Conservation (phyloP, 2,329 filamentous ascomycete genomes). For the Bretziella fagacearum region DNA sequence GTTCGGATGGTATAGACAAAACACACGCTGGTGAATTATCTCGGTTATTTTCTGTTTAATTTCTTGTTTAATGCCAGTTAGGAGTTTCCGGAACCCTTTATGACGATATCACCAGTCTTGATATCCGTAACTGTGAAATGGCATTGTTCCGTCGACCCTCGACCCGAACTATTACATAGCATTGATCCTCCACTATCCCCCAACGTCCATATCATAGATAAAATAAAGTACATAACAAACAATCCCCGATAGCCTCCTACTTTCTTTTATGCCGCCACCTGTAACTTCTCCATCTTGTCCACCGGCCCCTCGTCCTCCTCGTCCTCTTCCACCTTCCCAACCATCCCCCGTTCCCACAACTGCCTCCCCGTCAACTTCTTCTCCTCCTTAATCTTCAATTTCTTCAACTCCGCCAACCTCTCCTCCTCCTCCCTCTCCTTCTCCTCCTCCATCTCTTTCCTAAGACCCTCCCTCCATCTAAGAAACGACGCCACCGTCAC, state of each 20-base stretch:
- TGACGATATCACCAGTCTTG: no score
- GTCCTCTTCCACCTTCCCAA: conserved; percentile 46
- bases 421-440: conserved; percentile 55
- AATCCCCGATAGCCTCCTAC: background rate
- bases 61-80: background rate
- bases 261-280: conserved; percentile 36
- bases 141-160: no score
- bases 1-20: background rate
- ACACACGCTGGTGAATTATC: background rate
- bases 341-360: conserved; percentile 62
- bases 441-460: conserved; percentile 63
- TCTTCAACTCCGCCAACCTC: conserved; percentile 65
- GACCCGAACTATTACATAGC: no score
- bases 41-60: conserved; percentile 1
- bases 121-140: no score
- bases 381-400: conserved; percentile 50
- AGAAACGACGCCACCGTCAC: conserved; percentile 79
- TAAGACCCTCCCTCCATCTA: conserved; percentile 64
- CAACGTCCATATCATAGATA: conserved; percentile 8
- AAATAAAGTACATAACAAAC: no score
- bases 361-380: conserved; percentile 56
- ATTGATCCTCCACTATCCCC: no score
- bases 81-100: background rate
- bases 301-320: conserved; percentile 43
- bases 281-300: conserved; percentile 49